phyloP scores from a whole-genome alignment of 495 filamentous ascomycete genomes.

The Penicillium ucsense region DNA sequence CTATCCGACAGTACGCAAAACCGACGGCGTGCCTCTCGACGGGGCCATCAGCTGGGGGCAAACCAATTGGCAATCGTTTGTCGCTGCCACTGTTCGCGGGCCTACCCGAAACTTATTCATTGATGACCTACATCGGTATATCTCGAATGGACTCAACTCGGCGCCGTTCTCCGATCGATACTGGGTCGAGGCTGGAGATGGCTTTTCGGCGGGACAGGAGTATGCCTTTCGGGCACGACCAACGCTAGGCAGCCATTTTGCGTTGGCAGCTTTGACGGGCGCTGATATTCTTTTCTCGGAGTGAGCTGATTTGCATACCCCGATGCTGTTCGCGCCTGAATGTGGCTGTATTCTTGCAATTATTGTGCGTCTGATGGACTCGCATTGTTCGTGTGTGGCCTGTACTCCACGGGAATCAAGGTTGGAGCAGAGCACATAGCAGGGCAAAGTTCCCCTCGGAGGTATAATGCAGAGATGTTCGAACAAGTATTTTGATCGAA shows the following conservation, averaged over 20 bases:
- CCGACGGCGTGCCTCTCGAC: constrained; percentile 26
- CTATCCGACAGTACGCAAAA: constrained; percentile 20
- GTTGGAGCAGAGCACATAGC: too few species aligned
- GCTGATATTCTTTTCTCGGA: constrained; percentile 5
- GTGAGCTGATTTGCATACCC: background rate
- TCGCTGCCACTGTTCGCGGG: constrained; percentile 17
- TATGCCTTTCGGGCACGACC: constrained; percentile 14
- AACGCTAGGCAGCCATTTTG: constrained; percentile 14
- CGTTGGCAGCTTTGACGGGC: constrained; percentile 9
- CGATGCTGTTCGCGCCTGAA: too few species aligned
- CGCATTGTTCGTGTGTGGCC: too few species aligned
- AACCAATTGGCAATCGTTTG: constrained; percentile 30
- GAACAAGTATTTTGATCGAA: too few species aligned
- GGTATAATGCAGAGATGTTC: too few species aligned
- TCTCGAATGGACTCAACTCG: constrained; percentile 29
- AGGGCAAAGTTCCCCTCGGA: too few species aligned
- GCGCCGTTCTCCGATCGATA: constrained; percentile 32
- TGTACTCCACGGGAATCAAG: too few species aligned
- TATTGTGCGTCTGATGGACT: too few species aligned
- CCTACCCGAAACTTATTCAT: constrained; percentile 17
- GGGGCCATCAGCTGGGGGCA: constrained; percentile 25
- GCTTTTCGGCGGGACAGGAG: constrained; percentile 5
- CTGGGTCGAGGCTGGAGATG: constrained; percentile 12
- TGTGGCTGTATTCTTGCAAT: too few species aligned
- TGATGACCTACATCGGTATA: constrained; percentile 26